Conservation (phyloP, 495 filamentous ascomycete species). For the Penicillium fimorum region DNA sequence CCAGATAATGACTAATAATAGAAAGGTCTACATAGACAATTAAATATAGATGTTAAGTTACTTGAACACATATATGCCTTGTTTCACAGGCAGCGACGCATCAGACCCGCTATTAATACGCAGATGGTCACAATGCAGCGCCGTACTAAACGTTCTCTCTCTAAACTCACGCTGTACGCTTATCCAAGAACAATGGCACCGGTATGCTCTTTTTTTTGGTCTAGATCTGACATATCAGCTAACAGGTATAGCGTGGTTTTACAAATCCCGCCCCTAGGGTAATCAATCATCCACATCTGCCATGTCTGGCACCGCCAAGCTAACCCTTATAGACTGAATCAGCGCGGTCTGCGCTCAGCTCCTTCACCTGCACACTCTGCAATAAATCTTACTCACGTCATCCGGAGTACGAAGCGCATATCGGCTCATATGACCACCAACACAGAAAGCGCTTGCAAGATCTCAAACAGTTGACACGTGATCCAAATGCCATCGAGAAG, state of each 20-base stretch:
- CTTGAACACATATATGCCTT: not conserved
- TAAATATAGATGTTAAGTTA: no score
- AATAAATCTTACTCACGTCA: conserved; percentile 60
- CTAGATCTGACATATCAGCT: not conserved
- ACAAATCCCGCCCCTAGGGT: conserved; percentile 55
- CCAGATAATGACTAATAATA: not conserved
- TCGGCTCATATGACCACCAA: conserved; percentile 60
- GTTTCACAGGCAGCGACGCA: not conserved
- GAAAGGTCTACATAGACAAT: no score
- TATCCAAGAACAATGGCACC: conserved; percentile 12
- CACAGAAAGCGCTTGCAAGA: conserved; percentile 64
- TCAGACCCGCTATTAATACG: not conserved
- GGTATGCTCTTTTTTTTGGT: conserved; percentile 8
- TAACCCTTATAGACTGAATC: conserved; percentile 65
- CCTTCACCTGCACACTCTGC: conserved; percentile 75
- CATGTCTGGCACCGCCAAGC: conserved; percentile 1
- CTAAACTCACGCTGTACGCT: not conserved
- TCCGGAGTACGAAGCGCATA: conserved; percentile 62
- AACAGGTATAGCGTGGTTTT: conserved; percentile 37
- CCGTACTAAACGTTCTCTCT: not conserved
- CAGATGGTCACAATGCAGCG: not conserved
- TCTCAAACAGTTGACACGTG: conserved; percentile 59
- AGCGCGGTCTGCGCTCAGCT: conserved; percentile 80
- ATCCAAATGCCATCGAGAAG: conserved; percentile 56
- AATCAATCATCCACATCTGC: not conserved